Evolutionary conservation across 1,284 basidiomycete species (phyloP).

Genomic region (Malassezia sympodialis): DNA sequence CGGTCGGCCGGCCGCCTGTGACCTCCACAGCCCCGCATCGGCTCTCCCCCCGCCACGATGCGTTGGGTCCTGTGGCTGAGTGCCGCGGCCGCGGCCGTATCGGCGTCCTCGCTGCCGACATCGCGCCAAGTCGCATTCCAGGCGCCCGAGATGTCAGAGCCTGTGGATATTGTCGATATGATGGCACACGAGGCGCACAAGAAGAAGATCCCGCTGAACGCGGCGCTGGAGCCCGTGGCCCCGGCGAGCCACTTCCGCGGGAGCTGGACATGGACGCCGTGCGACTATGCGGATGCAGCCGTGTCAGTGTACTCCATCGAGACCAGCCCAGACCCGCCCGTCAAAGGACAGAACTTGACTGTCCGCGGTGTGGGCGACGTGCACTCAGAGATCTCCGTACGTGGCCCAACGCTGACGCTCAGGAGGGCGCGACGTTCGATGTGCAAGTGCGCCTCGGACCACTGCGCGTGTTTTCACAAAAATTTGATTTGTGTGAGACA

Average conservation of each 20-base stretch:
- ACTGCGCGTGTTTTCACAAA: conserved; percentile 31
- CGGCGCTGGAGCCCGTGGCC: background rate
- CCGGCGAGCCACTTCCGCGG: background rate
- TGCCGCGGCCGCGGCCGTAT: background rate
- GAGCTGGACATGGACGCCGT: conserved; percentile 39
- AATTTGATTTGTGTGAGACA: conserved; percentile 40
- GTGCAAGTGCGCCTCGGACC: conserved; percentile 43
- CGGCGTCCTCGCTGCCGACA: background rate
- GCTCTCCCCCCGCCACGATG: background rate
- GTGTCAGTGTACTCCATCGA: conserved; percentile 32
- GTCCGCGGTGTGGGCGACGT: conserved; percentile 34
- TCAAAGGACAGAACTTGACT: conserved; percentile 40
- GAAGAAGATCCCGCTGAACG: conserved; percentile 3
- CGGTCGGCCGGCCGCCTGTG: background rate
- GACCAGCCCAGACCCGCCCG: conserved; percentile 41
- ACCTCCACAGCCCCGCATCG: background rate
- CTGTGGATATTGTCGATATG: conserved; percentile 12
- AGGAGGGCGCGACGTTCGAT: conserved; percentile 37
- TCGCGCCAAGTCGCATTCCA: background rate
- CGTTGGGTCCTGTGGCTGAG: background rate
- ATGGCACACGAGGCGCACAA: conserved; percentile 3
- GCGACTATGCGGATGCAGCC: conserved; percentile 26
- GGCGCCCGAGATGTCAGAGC: background rate
- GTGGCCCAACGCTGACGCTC: conserved; percentile 8
- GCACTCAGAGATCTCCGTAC: conserved; percentile 28